A percentile compares a stretch with the other conserved stretches of the same genome.
Conservation (phyloP, 768 basidiomycete species). For the Pholiota microspora region DNA sequence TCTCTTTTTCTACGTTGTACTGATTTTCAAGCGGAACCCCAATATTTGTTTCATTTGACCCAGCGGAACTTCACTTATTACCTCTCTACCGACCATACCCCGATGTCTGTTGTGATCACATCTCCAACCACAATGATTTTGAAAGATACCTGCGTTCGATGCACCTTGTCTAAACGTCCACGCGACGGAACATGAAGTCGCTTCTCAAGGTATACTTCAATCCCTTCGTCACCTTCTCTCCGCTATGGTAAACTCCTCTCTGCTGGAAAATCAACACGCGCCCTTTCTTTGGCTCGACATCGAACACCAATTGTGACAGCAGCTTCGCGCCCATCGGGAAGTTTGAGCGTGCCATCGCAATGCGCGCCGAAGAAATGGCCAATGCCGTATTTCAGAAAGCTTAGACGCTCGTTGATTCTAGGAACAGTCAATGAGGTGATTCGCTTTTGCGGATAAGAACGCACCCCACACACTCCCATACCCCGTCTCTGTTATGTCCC, state of each 20-base stretch:
- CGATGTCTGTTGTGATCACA: no score
- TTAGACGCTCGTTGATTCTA: slow-evolving; percentile 43
- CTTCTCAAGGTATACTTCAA: slow-evolving; percentile 39
- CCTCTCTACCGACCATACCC: no score
- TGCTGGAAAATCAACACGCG: slow-evolving; percentile 47
- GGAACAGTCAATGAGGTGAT: neutral
- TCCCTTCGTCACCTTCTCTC: slow-evolving; percentile 38
- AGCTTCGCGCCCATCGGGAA: slow-evolving; percentile 36
- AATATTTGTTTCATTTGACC: no score
- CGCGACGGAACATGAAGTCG: slow-evolving; percentile 36
- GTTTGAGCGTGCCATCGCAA: slow-evolving; percentile 34
- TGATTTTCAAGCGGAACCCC: no score
- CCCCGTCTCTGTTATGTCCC: slow-evolving; percentile 23
- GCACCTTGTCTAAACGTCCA: neutral
- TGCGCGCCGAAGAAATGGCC: slow-evolving; percentile 42
- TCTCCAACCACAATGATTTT: no score
- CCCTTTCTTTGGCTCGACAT: slow-evolving; percentile 42
- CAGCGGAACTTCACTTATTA: no score
- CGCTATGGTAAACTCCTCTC: slow-evolving; percentile 36
- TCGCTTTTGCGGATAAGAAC: slow-evolving; percentile 9
- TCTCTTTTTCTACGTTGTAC: neutral
- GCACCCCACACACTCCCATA: slow-evolving; percentile 37
- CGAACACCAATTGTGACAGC: slow-evolving; percentile 42
- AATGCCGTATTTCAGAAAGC: slow-evolving; percentile 41
- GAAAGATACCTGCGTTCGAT: neutral